A percentile compares a stretch with the other conserved stretches of the same genome.
phyloP scores from a whole-genome alignment of 306 rosid genomes.

The Pyrus bretschneideri region DNA sequence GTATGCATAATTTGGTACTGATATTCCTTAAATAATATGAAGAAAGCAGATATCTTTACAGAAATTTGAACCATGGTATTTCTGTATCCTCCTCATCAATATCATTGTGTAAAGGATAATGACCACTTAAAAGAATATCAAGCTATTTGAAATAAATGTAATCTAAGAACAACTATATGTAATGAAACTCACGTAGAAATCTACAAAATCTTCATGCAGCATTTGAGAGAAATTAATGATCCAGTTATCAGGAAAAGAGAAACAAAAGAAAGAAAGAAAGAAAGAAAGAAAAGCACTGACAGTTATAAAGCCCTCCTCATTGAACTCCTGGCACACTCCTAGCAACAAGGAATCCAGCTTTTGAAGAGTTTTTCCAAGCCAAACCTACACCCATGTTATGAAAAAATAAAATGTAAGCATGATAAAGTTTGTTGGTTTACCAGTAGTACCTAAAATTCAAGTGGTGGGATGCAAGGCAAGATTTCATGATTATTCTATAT shows the following conservation, averaged over 20 bases:
- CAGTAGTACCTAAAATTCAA: not conserved
- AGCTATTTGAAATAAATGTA: not conserved
- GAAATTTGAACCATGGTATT: not conserved
- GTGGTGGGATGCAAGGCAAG: not conserved
- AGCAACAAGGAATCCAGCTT: slow-evolving; percentile 91
- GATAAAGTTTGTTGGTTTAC: not conserved
- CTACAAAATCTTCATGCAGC: slow-evolving; percentile 11
- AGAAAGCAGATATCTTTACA: not conserved
- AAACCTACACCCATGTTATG: slow-evolving; percentile 42
- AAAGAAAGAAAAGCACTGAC: slow-evolving; percentile 37
- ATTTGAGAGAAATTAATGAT: slow-evolving; percentile 13
- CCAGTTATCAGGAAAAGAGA: slow-evolving; percentile 10
- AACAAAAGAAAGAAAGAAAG: not conserved
- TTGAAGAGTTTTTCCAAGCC: slow-evolving; percentile 92
- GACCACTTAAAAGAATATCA: not conserved
- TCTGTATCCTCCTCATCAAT: not conserved
- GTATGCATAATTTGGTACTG: not conserved
- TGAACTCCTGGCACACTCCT: slow-evolving; percentile 93
- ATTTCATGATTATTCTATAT: not conserved
- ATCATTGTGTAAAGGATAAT: not conserved
- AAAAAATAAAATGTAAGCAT: not conserved
- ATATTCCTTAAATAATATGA: not conserved
- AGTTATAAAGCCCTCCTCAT: slow-evolving; percentile 70
- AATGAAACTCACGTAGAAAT: not conserved
- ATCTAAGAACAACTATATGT: not conserved